phyloP scores from a whole-genome alignment of 805 yeast genomes.

The Monosporozyma siamensis region DNA sequence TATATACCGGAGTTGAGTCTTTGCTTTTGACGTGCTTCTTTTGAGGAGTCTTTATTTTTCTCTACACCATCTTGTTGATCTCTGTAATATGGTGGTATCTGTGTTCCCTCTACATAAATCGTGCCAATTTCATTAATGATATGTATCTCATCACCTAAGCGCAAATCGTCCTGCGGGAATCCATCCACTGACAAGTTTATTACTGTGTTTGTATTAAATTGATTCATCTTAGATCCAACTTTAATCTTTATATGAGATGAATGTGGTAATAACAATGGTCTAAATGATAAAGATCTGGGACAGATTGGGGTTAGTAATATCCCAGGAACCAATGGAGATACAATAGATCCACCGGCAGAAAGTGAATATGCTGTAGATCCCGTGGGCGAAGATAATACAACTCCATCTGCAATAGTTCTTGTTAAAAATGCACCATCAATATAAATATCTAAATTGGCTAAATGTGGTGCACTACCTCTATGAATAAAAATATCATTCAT shows the following conservation, averaged over 20 bases:
- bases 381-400: slow-evolving; percentile 79
- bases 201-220: slow-evolving; percentile 26
- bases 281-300: slow-evolving; percentile 81
- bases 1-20: slow-evolving; percentile 53
- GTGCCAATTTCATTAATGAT: slow-evolving; percentile 59
- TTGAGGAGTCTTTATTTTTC: background rate
- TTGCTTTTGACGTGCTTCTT: slow-evolving; percentile 8
- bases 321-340: slow-evolving; percentile 80
- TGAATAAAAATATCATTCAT: slow-evolving; percentile 89
- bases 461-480: slow-evolving; percentile 79
- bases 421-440: slow-evolving; percentile 81
- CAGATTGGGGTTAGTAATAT: slow-evolving; percentile 82
- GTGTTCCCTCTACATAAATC: slow-evolving; percentile 43
- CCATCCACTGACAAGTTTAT: slow-evolving; percentile 79
- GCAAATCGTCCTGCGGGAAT: slow-evolving; percentile 56
- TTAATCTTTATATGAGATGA: slow-evolving; percentile 62
- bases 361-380: slow-evolving; percentile 92
- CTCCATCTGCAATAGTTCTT: slow-evolving; percentile 87
- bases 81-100: slow-evolving; percentile 27
- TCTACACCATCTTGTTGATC: background rate
- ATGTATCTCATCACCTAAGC: slow-evolving; percentile 72
- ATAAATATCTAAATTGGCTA: slow-evolving; percentile 73
- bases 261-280: slow-evolving; percentile 78
- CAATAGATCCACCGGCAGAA: slow-evolving; percentile 86
- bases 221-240: slow-evolving; percentile 41